Percentiles rank a stretch among this genome's conserved stretches.
phyloP scores from a whole-genome alignment of 208 protist genomes.

The Acanthamoeba healyi region DNA sequence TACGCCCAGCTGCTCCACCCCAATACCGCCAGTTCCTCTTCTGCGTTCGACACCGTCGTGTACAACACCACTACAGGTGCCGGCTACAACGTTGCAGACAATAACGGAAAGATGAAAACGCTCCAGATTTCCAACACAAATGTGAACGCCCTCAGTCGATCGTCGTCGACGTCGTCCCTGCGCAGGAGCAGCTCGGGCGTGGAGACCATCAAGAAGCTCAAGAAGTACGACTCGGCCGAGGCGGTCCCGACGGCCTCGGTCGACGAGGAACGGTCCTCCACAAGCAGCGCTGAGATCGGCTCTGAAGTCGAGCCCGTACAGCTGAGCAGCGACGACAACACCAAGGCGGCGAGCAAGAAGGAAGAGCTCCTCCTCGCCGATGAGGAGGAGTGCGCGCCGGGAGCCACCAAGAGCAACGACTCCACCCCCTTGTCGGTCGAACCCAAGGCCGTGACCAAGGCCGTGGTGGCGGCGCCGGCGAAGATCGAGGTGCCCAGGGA shows the following conservation, averaged over 20 bases:
- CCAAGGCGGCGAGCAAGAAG: neutral
- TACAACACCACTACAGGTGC: neutral
- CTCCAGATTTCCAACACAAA: constrained; percentile 12
- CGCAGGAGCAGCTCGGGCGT: neutral
- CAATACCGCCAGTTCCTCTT: neutral
- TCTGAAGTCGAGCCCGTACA: no score
- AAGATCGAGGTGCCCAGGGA: neutral
- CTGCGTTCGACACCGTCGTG: neutral
- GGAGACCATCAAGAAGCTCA: neutral
- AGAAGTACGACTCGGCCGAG: neutral
- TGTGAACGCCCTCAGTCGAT: no score
- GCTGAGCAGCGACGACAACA: neutral
- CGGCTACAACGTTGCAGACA: neutral
- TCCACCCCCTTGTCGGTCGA: no score
- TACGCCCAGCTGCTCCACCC: constrained; percentile 28
- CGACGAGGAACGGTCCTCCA: neutral
- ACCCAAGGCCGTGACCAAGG: no score
- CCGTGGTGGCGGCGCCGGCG: neutral
- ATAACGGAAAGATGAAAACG: constrained; percentile 33
- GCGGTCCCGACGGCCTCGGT: neutral
- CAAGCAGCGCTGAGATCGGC: no score
- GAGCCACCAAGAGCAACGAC: neutral
- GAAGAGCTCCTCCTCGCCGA: neutral
- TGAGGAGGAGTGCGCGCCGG: constrained; percentile 24
- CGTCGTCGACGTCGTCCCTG: neutral